Evolutionary conservation across 2,329 filamentous ascomycete genomes (phyloP).

Genomic region (Periglandula ipomoeae): DNA sequence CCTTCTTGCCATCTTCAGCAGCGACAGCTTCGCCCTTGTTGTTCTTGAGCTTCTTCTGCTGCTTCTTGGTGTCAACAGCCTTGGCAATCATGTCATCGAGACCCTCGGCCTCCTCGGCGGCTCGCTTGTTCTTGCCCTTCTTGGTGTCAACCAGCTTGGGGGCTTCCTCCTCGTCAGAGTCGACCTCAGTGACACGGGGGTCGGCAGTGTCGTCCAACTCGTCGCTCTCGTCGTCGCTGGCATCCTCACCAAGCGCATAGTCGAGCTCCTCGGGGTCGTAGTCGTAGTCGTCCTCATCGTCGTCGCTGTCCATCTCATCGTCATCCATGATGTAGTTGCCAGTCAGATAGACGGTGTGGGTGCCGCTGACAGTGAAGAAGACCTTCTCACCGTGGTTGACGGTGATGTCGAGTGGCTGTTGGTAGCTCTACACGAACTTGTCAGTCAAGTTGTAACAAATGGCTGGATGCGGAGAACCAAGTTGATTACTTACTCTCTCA

Average conservation of each 20-base stretch:
- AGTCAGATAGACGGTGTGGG: constrained; percentile 83
- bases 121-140: constrained; percentile 90
- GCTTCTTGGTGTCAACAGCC: constrained; percentile 72
- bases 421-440: constrained; percentile 61
- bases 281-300: constrained; percentile 69
- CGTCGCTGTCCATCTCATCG: constrained; percentile 44
- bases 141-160: constrained; percentile 50
- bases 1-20: constrained; percentile 50
- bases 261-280: constrained; percentile 73
- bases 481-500: constrained; percentile 57
- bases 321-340: constrained; percentile 88
- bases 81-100: constrained; percentile 85
- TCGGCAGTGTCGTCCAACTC: constrained; percentile 71
- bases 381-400: constrained; percentile 81
- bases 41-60: constrained; percentile 97
- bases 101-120: constrained; percentile 62
- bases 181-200: constrained; percentile 76
- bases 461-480: neutral
- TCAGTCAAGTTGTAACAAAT: constrained; percentile 16
- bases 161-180: constrained; percentile 66
- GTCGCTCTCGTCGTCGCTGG: constrained; percentile 65
- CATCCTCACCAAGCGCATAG: constrained; percentile 60
- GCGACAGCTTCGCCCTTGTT: constrained; percentile 84
- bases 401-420: constrained; percentile 90
- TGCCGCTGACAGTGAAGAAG: constrained; percentile 86